These are phyloP conservation scores for Lactarius deliciosus DNA, from an alignment of 768 basidiomycete genomes.

Conservation along the genomic window DNA sequence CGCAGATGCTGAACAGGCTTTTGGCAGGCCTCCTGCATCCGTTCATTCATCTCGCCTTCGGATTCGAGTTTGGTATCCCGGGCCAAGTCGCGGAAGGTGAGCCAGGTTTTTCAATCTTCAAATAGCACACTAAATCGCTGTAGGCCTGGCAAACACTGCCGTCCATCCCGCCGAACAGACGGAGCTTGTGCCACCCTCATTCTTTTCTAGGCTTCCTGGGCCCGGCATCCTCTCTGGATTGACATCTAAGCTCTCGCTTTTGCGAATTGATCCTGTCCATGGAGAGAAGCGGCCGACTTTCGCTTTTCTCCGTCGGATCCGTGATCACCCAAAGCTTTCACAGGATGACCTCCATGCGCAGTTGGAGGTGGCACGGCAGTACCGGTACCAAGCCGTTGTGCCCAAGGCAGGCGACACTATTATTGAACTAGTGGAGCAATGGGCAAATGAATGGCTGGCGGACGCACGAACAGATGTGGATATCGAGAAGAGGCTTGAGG, in stretches of 20 bases:
- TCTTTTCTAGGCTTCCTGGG: slow-evolving; percentile 29
- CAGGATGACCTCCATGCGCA: slow-evolving; percentile 18
- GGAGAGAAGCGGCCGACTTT: slow-evolving; percentile 42
- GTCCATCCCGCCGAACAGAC: slow-evolving; percentile 44
- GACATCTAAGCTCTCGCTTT: slow-evolving; percentile 31
- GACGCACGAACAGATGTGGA: slow-evolving; percentile 23
- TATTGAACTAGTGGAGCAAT: slow-evolving; percentile 27
- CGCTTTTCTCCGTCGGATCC: slow-evolving; percentile 53
- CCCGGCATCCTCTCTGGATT: slow-evolving; percentile 29
- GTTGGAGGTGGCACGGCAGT: slow-evolving; percentile 1
- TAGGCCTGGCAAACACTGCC: slow-evolving; percentile 58
- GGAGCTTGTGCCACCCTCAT: slow-evolving; percentile 36
- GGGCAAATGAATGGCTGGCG: slow-evolving; percentile 28
- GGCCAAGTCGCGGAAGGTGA: slow-evolving; percentile 65
- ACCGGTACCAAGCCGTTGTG: slow-evolving; percentile 29
- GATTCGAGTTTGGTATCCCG: slow-evolving; percentile 58
- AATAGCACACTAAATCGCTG: neutral
- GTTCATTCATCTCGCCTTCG: slow-evolving; percentile 62
- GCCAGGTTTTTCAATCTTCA: neutral
- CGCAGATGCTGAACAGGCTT: slow-evolving; percentile 58
- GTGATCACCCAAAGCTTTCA: slow-evolving; percentile 44
- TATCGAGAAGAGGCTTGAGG: slow-evolving; percentile 40
- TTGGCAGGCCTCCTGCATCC: slow-evolving; percentile 61
- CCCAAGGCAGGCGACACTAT: slow-evolving; percentile 25
- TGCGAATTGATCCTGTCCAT: slow-evolving; percentile 31